Conservation (phyloP, 768 basidiomycete species). For the Austroboletus eburneus region DNA sequence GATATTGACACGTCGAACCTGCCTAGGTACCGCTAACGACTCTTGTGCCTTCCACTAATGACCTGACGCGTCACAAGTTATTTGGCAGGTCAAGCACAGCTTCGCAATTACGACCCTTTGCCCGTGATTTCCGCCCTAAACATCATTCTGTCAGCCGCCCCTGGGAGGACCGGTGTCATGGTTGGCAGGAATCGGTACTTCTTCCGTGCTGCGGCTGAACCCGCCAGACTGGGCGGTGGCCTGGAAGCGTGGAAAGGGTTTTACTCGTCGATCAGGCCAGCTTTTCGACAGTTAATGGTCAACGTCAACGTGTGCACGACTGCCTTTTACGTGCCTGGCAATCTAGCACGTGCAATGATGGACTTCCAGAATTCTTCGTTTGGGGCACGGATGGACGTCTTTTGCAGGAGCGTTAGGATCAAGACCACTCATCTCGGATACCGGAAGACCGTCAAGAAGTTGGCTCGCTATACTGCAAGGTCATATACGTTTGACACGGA, state of each 20-base stretch:
- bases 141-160: constrained; percentile 42
- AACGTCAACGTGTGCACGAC: constrained; percentile 53
- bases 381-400: constrained; percentile 55
- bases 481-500: constrained; percentile 39
- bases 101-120: constrained; percentile 40
- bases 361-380: constrained; percentile 46
- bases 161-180: constrained; percentile 46
- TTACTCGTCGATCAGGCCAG: constrained; percentile 38
- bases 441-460: constrained; percentile 62
- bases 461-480: constrained; percentile 39
- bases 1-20: constrained; percentile 43
- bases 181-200: constrained; percentile 53
- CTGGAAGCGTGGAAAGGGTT: constrained; percentile 57
- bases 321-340: constrained; percentile 42
- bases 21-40: constrained; percentile 30
- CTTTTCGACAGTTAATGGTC: constrained; percentile 46
- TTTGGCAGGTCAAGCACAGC: constrained; percentile 40
- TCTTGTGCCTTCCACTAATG: neutral
- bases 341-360: constrained; percentile 41
- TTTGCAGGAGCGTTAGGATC: constrained; percentile 64
- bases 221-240: constrained; percentile 43
- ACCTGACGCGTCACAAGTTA: constrained; percentile 34
- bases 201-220: constrained; percentile 36
- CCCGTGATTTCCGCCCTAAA: constrained; percentile 51
- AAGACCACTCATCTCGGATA: constrained; percentile 69